phyloP scores from a whole-genome alignment of 257 asterid genomes.

The Solanum clarkiae region DNA sequence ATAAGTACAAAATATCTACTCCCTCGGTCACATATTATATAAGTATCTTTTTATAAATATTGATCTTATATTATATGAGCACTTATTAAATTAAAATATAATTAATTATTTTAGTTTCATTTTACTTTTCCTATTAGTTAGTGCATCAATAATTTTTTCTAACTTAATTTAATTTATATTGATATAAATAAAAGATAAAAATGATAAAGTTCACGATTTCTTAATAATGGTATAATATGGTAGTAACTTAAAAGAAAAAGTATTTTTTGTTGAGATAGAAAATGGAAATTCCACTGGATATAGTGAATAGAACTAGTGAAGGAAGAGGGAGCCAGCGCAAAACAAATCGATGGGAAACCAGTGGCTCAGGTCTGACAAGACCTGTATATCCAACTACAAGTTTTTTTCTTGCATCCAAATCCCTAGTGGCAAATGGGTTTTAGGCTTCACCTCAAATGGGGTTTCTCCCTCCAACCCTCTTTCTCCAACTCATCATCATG shows the following conservation, averaged over 20 bases:
- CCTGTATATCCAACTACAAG: conserved; percentile 4
- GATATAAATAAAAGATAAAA: too few species aligned
- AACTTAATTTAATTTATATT: too few species aligned
- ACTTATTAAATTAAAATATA: too few species aligned
- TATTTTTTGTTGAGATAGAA: not conserved
- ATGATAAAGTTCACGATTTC: too few species aligned
- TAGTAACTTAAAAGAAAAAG: not conserved
- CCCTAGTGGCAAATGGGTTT: conserved; percentile 38
- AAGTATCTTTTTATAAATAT: too few species aligned
- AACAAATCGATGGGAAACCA: conserved; percentile 49
- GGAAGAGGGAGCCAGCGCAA: not conserved
- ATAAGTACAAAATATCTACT: too few species aligned
- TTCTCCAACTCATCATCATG: conserved; percentile 41
- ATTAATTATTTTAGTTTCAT: too few species aligned
- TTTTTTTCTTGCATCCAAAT: not conserved
- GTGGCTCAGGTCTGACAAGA: conserved; percentile 54
- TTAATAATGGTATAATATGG: too few species aligned
- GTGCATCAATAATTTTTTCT: too few species aligned
- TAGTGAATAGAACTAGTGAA: conserved; percentile 10
- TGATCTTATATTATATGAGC: too few species aligned
- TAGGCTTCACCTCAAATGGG: conserved; percentile 58
- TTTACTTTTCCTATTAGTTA: too few species aligned
- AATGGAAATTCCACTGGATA: not conserved
- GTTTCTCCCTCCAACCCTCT: conserved; percentile 50
- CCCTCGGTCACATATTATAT: too few species aligned